Conservation (phyloP, 352 stramenopile genomes). For the Hyaloperonospora brassicae region DNA sequence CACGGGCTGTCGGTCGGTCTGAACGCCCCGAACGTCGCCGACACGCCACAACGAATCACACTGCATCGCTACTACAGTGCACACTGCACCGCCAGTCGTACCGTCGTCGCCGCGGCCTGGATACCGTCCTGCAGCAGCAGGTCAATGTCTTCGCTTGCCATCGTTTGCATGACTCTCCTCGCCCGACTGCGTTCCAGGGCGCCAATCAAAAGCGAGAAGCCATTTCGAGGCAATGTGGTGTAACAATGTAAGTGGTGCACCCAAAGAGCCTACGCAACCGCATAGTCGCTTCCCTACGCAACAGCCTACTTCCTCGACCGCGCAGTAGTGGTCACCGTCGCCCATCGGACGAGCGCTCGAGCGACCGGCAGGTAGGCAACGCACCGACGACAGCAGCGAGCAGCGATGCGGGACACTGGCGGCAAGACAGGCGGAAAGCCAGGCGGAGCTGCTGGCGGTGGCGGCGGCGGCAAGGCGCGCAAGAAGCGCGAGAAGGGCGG, state of each 20-base stretch:
- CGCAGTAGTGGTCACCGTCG: too few relatives aligned
- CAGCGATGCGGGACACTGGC: constrained; percentile 39
- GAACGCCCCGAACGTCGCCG: too few relatives aligned
- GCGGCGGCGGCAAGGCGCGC: constrained; percentile 41
- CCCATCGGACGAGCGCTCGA: too few relatives aligned
- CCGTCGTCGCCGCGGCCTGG: constrained; percentile 41
- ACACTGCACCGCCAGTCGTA: constrained; percentile 11
- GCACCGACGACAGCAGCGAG: too few relatives aligned
- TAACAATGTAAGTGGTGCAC: neutral
- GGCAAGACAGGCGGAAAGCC: constrained; percentile 36
- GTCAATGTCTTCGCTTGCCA: constrained; percentile 77
- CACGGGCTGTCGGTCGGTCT: too few relatives aligned
- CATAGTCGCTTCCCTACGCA: neutral
- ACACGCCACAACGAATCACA: too few relatives aligned
- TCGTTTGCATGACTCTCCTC: constrained; percentile 12
- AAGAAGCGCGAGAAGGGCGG: constrained; percentile 75
- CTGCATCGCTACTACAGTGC: neutral
- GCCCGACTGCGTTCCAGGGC: constrained; percentile 17
- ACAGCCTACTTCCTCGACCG: too few relatives aligned
- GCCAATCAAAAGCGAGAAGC: constrained; percentile 14
- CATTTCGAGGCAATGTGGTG: too few relatives aligned
- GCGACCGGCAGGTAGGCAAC: too few relatives aligned
- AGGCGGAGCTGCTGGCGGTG: constrained; percentile 32
- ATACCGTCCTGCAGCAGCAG: constrained; percentile 74
- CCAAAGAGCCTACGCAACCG: constrained; percentile 8